phyloP scores from a whole-genome alignment of 306 rosid species.

The Begonia masoniana region DNA sequence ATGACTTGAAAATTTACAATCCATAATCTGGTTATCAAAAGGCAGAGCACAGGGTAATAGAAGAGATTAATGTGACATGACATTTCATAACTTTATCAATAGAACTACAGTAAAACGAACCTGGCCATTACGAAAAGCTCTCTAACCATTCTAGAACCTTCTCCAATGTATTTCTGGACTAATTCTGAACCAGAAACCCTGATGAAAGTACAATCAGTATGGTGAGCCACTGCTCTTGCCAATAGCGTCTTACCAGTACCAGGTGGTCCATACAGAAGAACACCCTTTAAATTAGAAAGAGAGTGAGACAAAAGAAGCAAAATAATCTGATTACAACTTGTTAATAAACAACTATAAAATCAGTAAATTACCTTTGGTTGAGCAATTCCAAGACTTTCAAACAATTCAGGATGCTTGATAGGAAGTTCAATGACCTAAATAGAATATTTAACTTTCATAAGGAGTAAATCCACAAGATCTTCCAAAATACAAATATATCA shows the following conservation, averaged over 20 bases:
- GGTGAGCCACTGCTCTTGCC: constrained; percentile 99
- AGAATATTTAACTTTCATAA: constrained; percentile 7
- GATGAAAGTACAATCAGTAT: constrained; percentile 95
- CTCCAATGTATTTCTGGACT: constrained; percentile 98
- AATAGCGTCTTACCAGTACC: constrained; percentile 93
- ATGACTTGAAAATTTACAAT: too few relatives aligned
- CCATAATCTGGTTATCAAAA: too few relatives aligned
- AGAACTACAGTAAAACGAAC: constrained; percentile 28
- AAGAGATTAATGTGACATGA: too few relatives aligned
- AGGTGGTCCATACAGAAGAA: constrained; percentile 93
- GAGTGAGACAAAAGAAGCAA: too few relatives aligned
- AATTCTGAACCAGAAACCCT: constrained; percentile 97
- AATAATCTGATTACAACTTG: not conserved
- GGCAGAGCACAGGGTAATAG: too few relatives aligned
- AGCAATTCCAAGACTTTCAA: constrained; percentile 99
- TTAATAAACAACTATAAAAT: not conserved
- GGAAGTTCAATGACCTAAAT: constrained; percentile 92
- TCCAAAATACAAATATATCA: not conserved
- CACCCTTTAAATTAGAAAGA: constrained; percentile 38
- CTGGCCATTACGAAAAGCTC: constrained; percentile 99
- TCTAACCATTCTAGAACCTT: constrained; percentile 98
- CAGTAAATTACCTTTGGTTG: constrained; percentile 75
- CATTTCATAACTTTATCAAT: not conserved
- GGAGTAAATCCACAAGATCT: not conserved
- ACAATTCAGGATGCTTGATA: constrained; percentile 95